Percentiles rank a stretch among this genome's conserved stretches.
These are phyloP conservation scores for Plantago ovata DNA, from an alignment of 257 asterid genomes.

Conservation along the genomic window DNA sequence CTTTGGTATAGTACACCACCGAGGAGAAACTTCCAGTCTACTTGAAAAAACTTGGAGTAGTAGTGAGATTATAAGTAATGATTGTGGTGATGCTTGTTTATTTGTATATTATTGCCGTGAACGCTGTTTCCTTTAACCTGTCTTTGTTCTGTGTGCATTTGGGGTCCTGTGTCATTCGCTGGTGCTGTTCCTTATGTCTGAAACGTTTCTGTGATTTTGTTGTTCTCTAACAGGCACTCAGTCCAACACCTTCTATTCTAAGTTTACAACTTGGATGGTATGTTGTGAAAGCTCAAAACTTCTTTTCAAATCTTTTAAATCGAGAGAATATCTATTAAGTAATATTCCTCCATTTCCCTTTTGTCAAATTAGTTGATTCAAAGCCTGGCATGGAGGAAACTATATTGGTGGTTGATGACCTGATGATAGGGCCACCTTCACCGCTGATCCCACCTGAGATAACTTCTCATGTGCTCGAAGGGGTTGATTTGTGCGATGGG, in stretches of 20 bases:
- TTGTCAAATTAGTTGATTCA: conserved; percentile 58
- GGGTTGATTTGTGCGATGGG: conserved; percentile 87
- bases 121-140: too few relatives aligned
- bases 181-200: background rate
- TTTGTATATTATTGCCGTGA: too few relatives aligned
- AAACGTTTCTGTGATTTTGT: conserved; percentile 11
- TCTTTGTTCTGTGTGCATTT: too few relatives aligned
- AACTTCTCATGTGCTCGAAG: conserved; percentile 91
- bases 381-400: conserved; percentile 94
- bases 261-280: conserved; percentile 53
- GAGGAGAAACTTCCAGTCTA: too few relatives aligned
- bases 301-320: background rate
- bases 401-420: conserved; percentile 94
- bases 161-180: too few relatives aligned
- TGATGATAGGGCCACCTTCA: conserved; percentile 95
- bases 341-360: conserved; percentile 3
- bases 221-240: conserved; percentile 28
- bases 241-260: conserved; percentile 37
- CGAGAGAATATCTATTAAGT: background rate
- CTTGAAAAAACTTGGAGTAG: too few relatives aligned
- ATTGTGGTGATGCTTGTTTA: too few relatives aligned
- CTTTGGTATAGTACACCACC: too few relatives aligned
- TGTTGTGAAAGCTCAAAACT: background rate
- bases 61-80: too few relatives aligned
- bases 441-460: conserved; percentile 93